Base-by-base conservation (phyloP, 2,329 filamentous ascomycete species). In the Aureobasidium sp. region DNA sequence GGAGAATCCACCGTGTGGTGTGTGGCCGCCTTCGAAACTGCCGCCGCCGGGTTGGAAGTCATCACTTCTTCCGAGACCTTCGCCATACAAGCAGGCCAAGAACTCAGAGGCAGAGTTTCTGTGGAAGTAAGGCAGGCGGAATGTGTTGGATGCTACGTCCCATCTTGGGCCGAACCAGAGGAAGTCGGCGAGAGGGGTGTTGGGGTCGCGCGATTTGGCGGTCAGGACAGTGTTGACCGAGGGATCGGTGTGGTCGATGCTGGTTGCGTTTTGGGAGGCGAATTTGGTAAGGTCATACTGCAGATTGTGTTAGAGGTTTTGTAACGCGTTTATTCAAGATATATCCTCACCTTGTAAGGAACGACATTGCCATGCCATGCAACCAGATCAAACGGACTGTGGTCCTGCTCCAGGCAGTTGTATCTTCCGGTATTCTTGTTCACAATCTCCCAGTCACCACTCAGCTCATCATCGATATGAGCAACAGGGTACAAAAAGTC, bases 231-330 rank as follows among this genome's bases (percentile, higher is more conserved):
- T 72, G 65, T 73, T 74, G 57, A 75, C 69, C 9, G 69, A 73
- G 3, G 73, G 73, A 51, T 75, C 73, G 25, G 72, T 74, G 63
- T 75, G 73, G 63, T 75, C 73, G 61, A 74, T 70, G 5, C 71
- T 73, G 50, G 72, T 75, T 61, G 69, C 69, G 64, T 73, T 73
- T 55, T 73, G 71, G 7, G 70, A 72, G 3, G 71, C 71, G 64
- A 75, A 76, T 62, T 81, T 81, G 8, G 79, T 81, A 4, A 83
- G 69, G 55, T 81, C 81, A 67, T 84, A 84, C 69, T 82, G 29
- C 10, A 39, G 10, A 27, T 16, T 14, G 4, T 27, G 27, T 57
- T 21, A 62, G 60, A 13, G 14, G 21, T 2, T 3, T 10, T 21
- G 5, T n/a, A n/a, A 41, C 3, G 2, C 8, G 5, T 11, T 25